Evolutionary conservation across 139 green algal genomes (phyloP).

Genomic region (Deuterostichococcus epilithicus): DNA sequence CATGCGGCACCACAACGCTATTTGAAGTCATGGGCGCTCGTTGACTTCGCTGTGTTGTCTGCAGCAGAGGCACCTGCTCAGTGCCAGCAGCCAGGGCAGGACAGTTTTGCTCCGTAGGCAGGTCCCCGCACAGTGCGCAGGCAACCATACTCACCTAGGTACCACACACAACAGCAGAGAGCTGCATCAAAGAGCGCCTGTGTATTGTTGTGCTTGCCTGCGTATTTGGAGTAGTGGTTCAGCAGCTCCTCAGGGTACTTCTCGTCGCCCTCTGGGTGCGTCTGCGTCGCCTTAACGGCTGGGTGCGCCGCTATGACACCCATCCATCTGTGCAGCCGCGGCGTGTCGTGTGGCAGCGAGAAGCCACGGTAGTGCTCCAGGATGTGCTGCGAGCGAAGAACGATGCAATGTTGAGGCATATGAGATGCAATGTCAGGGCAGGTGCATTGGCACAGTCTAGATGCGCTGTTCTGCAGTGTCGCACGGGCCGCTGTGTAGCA

Average conservation of each 20-base stretch:
- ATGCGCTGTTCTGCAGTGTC: too few species aligned
- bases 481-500: too few species aligned
- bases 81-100: neutral
- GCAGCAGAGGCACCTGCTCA: neutral
- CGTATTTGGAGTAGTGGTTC: slow-evolving; percentile 20
- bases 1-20: neutral
- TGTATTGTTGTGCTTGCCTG: too few species aligned
- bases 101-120: too few species aligned
- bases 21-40: slow-evolving; percentile 22
- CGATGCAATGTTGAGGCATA: too few species aligned
- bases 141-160: too few species aligned
- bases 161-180: too few species aligned
- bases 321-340: neutral
- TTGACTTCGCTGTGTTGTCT: slow-evolving; percentile 20
- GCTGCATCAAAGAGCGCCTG: too few species aligned
- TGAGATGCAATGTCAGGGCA: too few species aligned
- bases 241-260: slow-evolving; percentile 12
- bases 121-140: too few species aligned
- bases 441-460: too few species aligned
- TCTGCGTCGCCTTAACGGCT: neutral
- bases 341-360: neutral
- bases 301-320: neutral
- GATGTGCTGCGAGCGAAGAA: too few species aligned
- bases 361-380: slow-evolving; percentile 19
- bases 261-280: neutral